Evolutionary conservation across 768 basidiomycete species (phyloP).

Genomic region (Collybiopsis luxurians): DNA sequence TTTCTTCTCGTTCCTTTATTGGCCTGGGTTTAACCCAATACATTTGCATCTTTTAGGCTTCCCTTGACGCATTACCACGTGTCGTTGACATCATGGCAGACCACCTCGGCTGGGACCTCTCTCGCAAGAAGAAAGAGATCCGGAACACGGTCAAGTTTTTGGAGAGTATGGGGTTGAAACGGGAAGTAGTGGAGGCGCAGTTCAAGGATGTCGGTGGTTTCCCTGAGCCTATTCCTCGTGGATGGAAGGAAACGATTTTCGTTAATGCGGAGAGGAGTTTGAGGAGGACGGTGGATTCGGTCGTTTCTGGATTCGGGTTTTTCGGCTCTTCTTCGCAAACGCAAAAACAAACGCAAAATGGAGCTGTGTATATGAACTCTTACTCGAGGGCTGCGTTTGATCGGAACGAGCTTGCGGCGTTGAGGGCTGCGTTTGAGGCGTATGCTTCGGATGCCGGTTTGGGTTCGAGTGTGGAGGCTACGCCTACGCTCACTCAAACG

Average conservation of each 20-base stretch:
- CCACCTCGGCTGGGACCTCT: slow-evolving; percentile 74
- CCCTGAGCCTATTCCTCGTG: slow-evolving; percentile 6
- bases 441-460: slow-evolving; percentile 17
- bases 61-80: slow-evolving; percentile 78
- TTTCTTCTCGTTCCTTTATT: too few relatives aligned
- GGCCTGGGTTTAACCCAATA: not conserved
- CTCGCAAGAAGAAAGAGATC: slow-evolving; percentile 59
- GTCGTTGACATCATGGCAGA: slow-evolving; percentile 90
- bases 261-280: not conserved
- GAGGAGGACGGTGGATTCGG: not conserved
- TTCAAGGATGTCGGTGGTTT: not conserved
- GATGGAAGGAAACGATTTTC: not conserved
- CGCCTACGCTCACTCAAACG: not conserved
- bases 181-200: slow-evolving; percentile 41
- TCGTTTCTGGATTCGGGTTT: not conserved
- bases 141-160: slow-evolving; percentile 63
- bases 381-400: slow-evolving; percentile 44
- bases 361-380: too few relatives aligned
- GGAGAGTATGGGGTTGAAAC: slow-evolving; percentile 79
- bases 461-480: not conserved
- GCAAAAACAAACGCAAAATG: too few relatives aligned
- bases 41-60: slow-evolving; percentile 25
- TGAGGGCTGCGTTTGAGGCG: slow-evolving; percentile 36
- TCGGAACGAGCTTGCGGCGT: slow-evolving; percentile 38
- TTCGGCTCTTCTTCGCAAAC: not conserved